Percentiles rank a stretch among this genome's conserved stretches.
These are phyloP conservation scores for Ilex asprella DNA, from an alignment of 257 asterid genomes.

Conservation along the genomic window DNA sequence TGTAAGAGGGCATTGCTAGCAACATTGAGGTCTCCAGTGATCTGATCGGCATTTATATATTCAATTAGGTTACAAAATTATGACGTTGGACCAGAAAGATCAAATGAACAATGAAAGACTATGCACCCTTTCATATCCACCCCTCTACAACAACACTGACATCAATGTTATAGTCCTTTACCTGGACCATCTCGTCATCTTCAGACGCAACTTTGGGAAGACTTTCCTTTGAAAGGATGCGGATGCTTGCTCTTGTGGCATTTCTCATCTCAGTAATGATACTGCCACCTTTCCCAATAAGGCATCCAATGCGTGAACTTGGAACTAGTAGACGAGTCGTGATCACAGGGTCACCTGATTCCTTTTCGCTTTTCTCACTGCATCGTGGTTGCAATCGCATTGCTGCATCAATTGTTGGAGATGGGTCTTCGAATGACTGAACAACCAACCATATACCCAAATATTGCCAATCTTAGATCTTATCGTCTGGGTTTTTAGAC, in stretches of 20 bases:
- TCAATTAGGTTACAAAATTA: slow-evolving; percentile 1
- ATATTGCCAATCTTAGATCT: slow-evolving; percentile 4
- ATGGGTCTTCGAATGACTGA: slow-evolving; percentile 68
- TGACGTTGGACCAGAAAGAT: slow-evolving; percentile 5
- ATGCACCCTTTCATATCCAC: not conserved
- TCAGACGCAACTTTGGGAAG: slow-evolving; percentile 78
- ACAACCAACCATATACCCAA: slow-evolving; percentile 14
- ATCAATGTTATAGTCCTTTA: slow-evolving; percentile 20
- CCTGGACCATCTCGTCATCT: slow-evolving; percentile 92
- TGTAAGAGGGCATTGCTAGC: slow-evolving; percentile 62
- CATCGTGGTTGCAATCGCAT: slow-evolving; percentile 81
- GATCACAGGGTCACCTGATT: slow-evolving; percentile 45
- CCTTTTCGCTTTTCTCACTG: slow-evolving; percentile 62
- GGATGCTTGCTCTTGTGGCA: slow-evolving; percentile 68
- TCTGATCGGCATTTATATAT: slow-evolving; percentile 31
- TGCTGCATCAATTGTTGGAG: slow-evolving; percentile 69
- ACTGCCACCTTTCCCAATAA: slow-evolving; percentile 88
- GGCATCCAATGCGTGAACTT: slow-evolving; percentile 73
- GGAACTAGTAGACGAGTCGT: slow-evolving; percentile 69
- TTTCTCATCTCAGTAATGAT: slow-evolving; percentile 75
- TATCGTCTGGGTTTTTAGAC: not conserved
- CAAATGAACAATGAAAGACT: not conserved
- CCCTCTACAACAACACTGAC: not conserved
- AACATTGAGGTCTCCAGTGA: slow-evolving; percentile 64
- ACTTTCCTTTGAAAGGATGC: slow-evolving; percentile 59